Evolutionary conservation across 495 filamentous ascomycete genomes (phyloP), one percentile per base, ranked within the genome.

Genomic region (Penicillium alfredii): DNA sequence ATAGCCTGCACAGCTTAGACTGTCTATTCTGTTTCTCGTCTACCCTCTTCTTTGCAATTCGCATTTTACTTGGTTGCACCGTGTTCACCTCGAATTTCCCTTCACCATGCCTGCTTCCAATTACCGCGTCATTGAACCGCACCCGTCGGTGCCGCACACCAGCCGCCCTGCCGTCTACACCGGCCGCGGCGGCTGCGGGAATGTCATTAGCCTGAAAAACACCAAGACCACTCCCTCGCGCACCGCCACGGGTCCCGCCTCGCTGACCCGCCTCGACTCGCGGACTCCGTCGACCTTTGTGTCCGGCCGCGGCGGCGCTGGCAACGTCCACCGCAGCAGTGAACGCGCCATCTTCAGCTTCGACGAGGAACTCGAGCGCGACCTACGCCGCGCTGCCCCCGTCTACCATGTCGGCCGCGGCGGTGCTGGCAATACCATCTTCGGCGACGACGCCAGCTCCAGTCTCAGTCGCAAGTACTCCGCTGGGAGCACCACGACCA

Each of bases 111-210:
- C 56, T 35, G 38, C 50, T 36, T 48, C 60, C 45, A 60, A 66
- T 53, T 84, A 81, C 77, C 73, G 73, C 51, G 74, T 90, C 69
- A 75, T 80, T 61, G 84, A 93, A 63, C 84, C 86, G 33, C 81
- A 87, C 70, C 86, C 86, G 19, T 80, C 81, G 46, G 69, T 84
- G 42, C 71, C 74, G 37, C 61, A 73, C 50, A 68, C 72, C 59
- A 64, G 65, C 47, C 81, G 79, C 60, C 64, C 63, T 16, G 66
- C 64, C 39, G 69, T 81, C 46, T 80, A 87, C 70, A 76, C 80
- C 13, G 89, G 88, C 53, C 86, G 88, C 20, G 90, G 90, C 46
- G 90, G 89, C 25, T 83, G 81, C 10, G 90, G 90, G 46, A 97
- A 96, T 62, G 53, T 69, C 58, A 63, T 71, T 69, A 81, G 74